A percentile compares a stretch with the other conserved stretches of the same genome.
Conservation (phyloP, 2,329 filamentous ascomycete genomes). For the Grosmannia serpens region DNA sequence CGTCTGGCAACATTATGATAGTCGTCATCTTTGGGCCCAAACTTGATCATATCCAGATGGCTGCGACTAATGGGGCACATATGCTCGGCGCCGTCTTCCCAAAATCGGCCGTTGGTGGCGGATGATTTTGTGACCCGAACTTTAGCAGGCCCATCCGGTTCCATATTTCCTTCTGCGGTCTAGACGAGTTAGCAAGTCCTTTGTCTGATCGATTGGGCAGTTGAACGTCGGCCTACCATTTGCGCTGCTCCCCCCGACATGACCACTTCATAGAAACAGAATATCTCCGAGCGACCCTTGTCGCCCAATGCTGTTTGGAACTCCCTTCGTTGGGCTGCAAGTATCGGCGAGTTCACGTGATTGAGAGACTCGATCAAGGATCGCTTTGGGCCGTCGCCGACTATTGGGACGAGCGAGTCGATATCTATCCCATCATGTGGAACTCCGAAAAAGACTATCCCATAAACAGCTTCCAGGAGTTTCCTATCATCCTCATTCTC, state of each 20-base stretch:
- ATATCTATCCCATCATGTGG: not conserved
- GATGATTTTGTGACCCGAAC: not conserved
- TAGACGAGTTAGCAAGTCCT: not conserved
- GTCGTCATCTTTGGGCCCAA: slow-evolving; percentile 14
- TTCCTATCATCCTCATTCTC: not conserved
- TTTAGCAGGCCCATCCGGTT: not conserved
- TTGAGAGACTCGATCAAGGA: not conserved
- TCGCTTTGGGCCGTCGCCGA: not conserved
- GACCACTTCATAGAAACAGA: not conserved
- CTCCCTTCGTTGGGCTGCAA: not conserved
- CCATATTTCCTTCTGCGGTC: not conserved
- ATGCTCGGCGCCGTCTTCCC: slow-evolving; percentile 1
- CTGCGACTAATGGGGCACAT: not conserved
- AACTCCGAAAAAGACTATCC: not conserved
- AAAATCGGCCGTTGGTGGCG: not conserved
- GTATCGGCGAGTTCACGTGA: not conserved
- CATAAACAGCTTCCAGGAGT: not conserved
- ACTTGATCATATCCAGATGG: not conserved
- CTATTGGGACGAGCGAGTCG: not conserved
- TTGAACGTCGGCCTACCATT: not conserved
- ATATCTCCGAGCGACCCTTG: not conserved
- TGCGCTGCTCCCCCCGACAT: not conserved
- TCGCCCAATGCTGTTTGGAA: not conserved
- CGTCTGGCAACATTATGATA: not conserved
- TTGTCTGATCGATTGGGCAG: too few species aligned